Evolutionary conservation across 768 basidiomycete genomes (phyloP).

Genomic region (Collybia sp.): DNA sequence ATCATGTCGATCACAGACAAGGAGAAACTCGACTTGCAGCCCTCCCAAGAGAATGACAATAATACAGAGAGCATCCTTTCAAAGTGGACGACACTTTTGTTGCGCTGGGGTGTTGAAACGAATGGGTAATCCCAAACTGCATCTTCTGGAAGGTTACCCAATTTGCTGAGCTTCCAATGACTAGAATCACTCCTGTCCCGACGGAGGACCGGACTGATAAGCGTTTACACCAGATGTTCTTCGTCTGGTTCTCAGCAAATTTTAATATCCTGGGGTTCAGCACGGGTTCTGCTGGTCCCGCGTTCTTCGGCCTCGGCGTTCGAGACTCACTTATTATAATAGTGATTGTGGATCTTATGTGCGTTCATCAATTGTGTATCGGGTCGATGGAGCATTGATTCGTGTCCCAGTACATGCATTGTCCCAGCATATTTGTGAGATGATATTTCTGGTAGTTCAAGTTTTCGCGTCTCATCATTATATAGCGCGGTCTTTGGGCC

Average conservation of each 20-base stretch:
- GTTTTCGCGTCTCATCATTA: neutral
- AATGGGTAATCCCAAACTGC: constrained; percentile 12
- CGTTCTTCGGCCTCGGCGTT: constrained; percentile 45
- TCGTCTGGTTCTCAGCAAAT: constrained; percentile 64
- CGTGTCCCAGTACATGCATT: constrained; percentile 22
- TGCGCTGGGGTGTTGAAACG: constrained; percentile 20
- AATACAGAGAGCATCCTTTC: too few relatives aligned
- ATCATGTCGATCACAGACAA: too few relatives aligned
- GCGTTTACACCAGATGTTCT: constrained; percentile 55
- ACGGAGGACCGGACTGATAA: constrained; percentile 43
- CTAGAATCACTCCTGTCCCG: constrained; percentile 46
- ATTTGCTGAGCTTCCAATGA: too few relatives aligned
- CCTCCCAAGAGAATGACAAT: too few relatives aligned
- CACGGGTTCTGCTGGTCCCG: constrained; percentile 50
- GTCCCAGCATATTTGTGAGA: constrained; percentile 56
- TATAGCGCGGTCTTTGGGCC: constrained; percentile 62
- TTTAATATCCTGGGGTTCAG: constrained; percentile 59
- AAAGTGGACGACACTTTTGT: constrained; percentile 4
- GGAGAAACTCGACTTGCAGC: too few relatives aligned
- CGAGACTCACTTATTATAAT: constrained; percentile 47
- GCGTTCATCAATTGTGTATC: constrained; percentile 21
- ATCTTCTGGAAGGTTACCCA: too few relatives aligned
- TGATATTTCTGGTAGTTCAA: neutral
- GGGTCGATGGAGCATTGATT: neutral
- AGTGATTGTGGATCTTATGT: constrained; percentile 30